These are phyloP conservation scores for Vitellaria paradoxa DNA, from an alignment of 179 eudicot genomes.

Conservation along the genomic window DNA sequence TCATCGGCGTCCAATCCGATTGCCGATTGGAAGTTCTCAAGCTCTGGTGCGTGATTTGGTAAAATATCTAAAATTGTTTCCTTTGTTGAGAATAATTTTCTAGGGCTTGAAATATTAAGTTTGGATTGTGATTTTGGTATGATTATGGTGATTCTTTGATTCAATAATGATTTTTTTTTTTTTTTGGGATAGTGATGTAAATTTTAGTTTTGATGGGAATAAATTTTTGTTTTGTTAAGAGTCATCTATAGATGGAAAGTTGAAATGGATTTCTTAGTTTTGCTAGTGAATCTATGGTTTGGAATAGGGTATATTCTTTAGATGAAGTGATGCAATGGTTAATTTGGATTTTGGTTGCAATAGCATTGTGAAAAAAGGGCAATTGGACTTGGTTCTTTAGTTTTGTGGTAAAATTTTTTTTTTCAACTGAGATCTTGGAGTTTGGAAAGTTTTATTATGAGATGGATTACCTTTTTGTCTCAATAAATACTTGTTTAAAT, in stretches of 20 bases:
- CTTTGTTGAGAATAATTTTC: neutral
- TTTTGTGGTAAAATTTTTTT: neutral
- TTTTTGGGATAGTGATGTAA: neutral
- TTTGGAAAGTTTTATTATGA: no score
- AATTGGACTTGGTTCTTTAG: neutral
- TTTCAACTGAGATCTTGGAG: neutral
- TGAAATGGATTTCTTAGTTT: neutral
- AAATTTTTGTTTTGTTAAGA: neutral
- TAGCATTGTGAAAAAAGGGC: neutral
- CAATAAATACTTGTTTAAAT: no score
- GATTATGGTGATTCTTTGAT: neutral
- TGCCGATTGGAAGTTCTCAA: slow-evolving; percentile 78
- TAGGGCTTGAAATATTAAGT: neutral
- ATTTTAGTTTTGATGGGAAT: neutral
- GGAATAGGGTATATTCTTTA: neutral
- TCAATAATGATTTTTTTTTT: no score
- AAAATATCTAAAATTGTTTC: neutral
- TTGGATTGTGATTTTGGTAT: neutral
- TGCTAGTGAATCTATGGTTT: neutral
- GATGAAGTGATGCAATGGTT: neutral
- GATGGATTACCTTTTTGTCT: no score
- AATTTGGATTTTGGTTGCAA: neutral
- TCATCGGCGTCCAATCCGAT: slow-evolving; percentile 50
- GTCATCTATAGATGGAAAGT: neutral
- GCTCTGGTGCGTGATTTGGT: slow-evolving; percentile 51